phyloP scores from a whole-genome alignment of 2,329 filamentous ascomycete species.

The Fusarium sp. region DNA sequence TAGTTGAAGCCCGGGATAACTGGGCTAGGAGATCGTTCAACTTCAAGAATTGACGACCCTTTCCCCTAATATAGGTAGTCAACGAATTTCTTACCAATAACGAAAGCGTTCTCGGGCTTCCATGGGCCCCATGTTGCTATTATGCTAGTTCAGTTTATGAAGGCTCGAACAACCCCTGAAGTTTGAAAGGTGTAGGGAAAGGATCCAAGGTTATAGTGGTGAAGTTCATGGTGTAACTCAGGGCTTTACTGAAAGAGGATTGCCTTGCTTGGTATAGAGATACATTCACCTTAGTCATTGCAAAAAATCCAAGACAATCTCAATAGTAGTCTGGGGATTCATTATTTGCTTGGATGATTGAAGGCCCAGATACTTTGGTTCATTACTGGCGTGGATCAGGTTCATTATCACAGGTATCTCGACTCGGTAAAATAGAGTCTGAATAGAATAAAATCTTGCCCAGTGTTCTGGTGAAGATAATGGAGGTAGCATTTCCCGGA shows the following conservation, averaged over 20 bases:
- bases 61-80: neutral
- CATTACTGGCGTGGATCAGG: neutral
- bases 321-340: neutral
- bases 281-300: neutral
- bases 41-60: neutral
- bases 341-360: neutral
- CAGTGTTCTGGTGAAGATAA: neutral
- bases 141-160: neutral
- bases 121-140: neutral
- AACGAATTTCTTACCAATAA: neutral
- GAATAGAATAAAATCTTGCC: neutral
- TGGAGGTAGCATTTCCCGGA: neutral
- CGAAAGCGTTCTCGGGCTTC: neutral
- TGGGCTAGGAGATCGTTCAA: no score
- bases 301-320: neutral
- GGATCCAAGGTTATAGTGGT: neutral
- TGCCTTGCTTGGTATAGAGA: neutral
- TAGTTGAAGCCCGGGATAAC: no score
- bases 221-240: neutral
- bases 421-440: neutral
- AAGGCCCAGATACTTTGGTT: neutral
- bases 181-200: neutral
- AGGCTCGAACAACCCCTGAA: neutral
- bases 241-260: neutral
- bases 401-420: neutral